Conservation (phyloP, 2,329 filamentous ascomycete genomes). For the Stagonosporopsis tanaceti region DNA sequence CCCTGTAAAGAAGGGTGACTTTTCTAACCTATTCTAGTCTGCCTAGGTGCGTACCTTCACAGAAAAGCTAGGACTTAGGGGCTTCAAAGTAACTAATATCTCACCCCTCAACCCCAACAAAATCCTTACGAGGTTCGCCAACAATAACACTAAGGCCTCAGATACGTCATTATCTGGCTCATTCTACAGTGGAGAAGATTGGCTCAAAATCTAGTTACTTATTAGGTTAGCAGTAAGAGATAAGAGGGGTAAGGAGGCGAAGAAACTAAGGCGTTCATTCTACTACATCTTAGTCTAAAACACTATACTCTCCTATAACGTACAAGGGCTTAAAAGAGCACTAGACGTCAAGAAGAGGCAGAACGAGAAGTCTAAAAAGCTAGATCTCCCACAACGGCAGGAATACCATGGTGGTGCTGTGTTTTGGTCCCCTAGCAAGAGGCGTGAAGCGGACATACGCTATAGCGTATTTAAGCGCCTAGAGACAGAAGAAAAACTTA, state of each 20-base stretch:
- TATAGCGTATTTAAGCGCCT: background rate
- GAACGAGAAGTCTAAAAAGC: background rate
- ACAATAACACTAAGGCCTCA: background rate
- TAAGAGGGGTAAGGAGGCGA: background rate
- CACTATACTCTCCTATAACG: background rate
- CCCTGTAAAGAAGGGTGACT: background rate
- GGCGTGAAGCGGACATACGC: background rate
- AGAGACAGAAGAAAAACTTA: background rate
- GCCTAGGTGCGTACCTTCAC: background rate
- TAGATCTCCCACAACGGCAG: background rate
- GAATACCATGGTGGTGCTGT: background rate
- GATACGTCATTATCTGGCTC: background rate
- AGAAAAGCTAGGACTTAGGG: background rate
- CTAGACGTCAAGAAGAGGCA: background rate
- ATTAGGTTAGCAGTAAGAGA: background rate
- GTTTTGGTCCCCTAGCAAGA: background rate
- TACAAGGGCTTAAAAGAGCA: background rate
- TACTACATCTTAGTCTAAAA: background rate
- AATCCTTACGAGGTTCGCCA: background rate
- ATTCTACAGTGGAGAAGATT: too few species aligned
- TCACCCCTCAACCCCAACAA: background rate
- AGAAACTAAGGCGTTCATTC: background rate
- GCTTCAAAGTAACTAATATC: background rate
- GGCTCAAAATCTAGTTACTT: too few species aligned
- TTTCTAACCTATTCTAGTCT: background rate